These are phyloP conservation scores for Microbotryomycetes sp. DNA, from an alignment of 1,284 basidiomycete genomes.

Conservation along the genomic window DNA sequence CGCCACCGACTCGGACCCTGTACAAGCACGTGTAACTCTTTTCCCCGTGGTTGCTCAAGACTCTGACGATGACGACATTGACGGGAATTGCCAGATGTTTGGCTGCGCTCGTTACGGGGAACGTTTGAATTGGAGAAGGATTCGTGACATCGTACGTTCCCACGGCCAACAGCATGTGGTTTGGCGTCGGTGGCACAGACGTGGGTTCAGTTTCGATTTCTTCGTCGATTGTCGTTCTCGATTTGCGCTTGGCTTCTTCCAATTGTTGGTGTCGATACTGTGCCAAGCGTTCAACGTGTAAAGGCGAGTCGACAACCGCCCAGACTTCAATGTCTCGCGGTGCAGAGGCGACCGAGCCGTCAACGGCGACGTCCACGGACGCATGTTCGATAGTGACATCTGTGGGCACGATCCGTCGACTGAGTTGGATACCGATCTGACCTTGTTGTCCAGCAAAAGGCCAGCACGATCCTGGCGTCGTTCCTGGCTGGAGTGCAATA, in stretches of 20 bases:
- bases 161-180: constrained; percentile 64
- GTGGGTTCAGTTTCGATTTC: constrained; percentile 34
- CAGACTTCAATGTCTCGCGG: constrained; percentile 82
- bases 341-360: constrained; percentile 61
- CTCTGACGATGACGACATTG: constrained; percentile 65
- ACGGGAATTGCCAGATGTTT: constrained; percentile 65
- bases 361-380: constrained; percentile 62
- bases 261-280: constrained; percentile 32
- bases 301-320: constrained; percentile 68
- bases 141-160: constrained; percentile 72
- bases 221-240: constrained; percentile 37
- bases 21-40: constrained; percentile 82
- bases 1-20: constrained; percentile 56
- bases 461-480: constrained; percentile 82
- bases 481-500: constrained; percentile 74
- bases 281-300: constrained; percentile 56
- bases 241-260: constrained; percentile 12
- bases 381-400: constrained; percentile 86
- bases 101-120: constrained; percentile 63
- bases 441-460: constrained; percentile 72
- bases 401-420: constrained; percentile 58
- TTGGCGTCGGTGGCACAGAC: constrained; percentile 51
- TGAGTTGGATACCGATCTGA: constrained; percentile 71
- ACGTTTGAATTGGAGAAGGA: constrained; percentile 71
- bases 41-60: constrained; percentile 81